A percentile compares a stretch with the other conserved stretches of the same genome.
These are phyloP conservation scores for Hypericum perforatum DNA, from an alignment of 345 rosid species.

Conservation along the genomic window DNA sequence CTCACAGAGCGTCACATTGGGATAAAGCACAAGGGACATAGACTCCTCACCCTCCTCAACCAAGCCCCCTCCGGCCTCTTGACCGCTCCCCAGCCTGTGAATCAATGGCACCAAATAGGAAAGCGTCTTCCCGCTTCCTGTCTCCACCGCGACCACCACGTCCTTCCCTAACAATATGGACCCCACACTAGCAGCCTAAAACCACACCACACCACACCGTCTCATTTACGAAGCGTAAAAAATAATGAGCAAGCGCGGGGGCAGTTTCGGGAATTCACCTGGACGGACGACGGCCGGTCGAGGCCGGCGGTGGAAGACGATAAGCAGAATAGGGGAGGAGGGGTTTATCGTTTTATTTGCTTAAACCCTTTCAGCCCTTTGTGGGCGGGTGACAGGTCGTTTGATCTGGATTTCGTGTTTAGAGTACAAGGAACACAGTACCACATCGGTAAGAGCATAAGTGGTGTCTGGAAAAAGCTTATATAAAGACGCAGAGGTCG, in stretches of 20 bases:
- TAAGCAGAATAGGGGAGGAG: conserved; percentile 46
- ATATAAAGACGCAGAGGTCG: no score
- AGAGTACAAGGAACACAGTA: no score
- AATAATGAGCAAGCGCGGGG: neutral
- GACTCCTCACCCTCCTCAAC: conserved; percentile 8
- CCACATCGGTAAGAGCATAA: no score
- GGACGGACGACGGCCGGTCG: conserved; percentile 75
- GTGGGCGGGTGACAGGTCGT: no score
- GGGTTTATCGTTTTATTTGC: neutral
- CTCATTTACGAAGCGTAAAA: neutral
- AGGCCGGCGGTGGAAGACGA: conserved; percentile 52
- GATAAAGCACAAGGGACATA: conserved; percentile 72
- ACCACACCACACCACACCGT: no score
- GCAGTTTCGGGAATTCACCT: conserved; percentile 29
- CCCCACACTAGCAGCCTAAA: no score
- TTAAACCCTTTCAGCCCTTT: no score
- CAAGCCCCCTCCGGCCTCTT: conserved; percentile 11
- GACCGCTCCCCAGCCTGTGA: conserved; percentile 30
- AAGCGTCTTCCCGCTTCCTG: no score
- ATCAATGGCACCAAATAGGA: conserved; percentile 18
- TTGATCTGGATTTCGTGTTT: no score
- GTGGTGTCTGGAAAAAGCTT: no score
- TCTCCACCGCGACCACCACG: no score
- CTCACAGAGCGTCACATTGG: conserved; percentile 79
- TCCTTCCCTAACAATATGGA: no score